Evolutionary conservation across 495 filamentous ascomycete genomes (phyloP).

Genomic region (Neurospora sp.): DNA sequence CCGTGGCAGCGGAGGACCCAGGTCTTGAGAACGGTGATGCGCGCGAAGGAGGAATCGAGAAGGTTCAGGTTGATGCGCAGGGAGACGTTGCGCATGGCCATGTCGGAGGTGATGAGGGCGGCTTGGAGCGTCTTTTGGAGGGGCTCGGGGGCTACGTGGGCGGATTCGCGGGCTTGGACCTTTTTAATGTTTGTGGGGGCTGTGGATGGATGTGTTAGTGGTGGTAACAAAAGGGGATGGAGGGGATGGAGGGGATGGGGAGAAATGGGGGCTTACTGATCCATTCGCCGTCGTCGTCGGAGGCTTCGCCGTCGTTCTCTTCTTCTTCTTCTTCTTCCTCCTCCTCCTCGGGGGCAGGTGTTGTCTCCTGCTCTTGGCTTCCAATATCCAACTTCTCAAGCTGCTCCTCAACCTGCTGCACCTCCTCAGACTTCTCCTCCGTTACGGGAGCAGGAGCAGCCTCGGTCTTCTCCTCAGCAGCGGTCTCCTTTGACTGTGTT

Average conservation of each 20-base stretch:
- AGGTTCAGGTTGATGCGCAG: constrained; percentile 92
- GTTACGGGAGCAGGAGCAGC: neutral
- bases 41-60: constrained; percentile 63
- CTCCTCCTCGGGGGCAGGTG: neutral
- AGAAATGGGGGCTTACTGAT: constrained; percentile 46
- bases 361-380: neutral
- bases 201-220: constrained; percentile 2
- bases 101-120: constrained; percentile 86
- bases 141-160: constrained; percentile 30
- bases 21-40: constrained; percentile 70
- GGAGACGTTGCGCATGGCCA: constrained; percentile 92
- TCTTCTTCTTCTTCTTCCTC: constrained; percentile 45
- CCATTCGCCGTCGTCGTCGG: constrained; percentile 45
- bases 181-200: constrained; percentile 81
- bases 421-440: constrained; percentile 35
- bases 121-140: constrained; percentile 61
- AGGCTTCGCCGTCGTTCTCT: constrained; percentile 13
- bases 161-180: constrained; percentile 59
- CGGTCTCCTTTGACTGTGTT: no score
- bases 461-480: neutral
- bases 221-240: neutral
- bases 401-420: constrained; percentile 18
- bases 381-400: constrained; percentile 8
- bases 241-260: no score
- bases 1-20: constrained; percentile 90